Percentiles rank a stretch among this genome's conserved stretches.
Conservation (phyloP, 257 asterid species). For the Paraleonurus japonicus region DNA sequence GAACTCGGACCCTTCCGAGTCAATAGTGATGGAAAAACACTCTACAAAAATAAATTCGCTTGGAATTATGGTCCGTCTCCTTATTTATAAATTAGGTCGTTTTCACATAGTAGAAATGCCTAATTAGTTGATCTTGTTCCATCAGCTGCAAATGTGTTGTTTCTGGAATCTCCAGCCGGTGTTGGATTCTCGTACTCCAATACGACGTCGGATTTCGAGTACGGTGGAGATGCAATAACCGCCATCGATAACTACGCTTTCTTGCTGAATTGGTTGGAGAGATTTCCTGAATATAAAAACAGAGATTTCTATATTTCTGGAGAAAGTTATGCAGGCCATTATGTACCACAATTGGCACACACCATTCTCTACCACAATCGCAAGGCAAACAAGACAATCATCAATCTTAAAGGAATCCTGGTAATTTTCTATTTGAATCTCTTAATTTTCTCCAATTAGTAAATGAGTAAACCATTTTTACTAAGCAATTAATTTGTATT, state of each 20-base stretch:
- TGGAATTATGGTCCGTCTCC: slow-evolving; percentile 51
- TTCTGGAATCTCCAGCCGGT: slow-evolving; percentile 83
- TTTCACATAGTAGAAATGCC: neutral
- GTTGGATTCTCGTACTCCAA: slow-evolving; percentile 88
- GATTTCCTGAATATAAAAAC: slow-evolving; percentile 56
- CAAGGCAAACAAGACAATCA: slow-evolving; percentile 31
- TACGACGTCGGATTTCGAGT: slow-evolving; percentile 35
- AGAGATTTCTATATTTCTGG: slow-evolving; percentile 61
- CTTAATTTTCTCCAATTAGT: too few relatives aligned
- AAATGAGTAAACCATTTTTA: too few relatives aligned
- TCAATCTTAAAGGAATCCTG: slow-evolving; percentile 77
- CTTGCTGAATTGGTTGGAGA: slow-evolving; percentile 59
- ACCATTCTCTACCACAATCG: slow-evolving; percentile 48
- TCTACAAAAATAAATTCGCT: slow-evolving; percentile 51
- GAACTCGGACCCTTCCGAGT: slow-evolving; percentile 88
- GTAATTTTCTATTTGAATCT: slow-evolving; percentile 29
- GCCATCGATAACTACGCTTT: slow-evolving; percentile 55
- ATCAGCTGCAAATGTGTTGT: slow-evolving; percentile 72
- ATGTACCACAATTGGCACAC: slow-evolving; percentile 70
- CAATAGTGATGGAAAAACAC: slow-evolving; percentile 74
- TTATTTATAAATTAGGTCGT: neutral
- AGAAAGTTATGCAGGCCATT: slow-evolving; percentile 78
- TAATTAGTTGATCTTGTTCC: neutral
- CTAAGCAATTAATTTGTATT: too few relatives aligned
- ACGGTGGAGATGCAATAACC: slow-evolving; percentile 48